A percentile compares a stretch with the other conserved stretches of the same genome.
Evolutionary conservation across 2,329 filamentous ascomycete genomes (phyloP).

Genomic region (Rutstroemia sp.): DNA sequence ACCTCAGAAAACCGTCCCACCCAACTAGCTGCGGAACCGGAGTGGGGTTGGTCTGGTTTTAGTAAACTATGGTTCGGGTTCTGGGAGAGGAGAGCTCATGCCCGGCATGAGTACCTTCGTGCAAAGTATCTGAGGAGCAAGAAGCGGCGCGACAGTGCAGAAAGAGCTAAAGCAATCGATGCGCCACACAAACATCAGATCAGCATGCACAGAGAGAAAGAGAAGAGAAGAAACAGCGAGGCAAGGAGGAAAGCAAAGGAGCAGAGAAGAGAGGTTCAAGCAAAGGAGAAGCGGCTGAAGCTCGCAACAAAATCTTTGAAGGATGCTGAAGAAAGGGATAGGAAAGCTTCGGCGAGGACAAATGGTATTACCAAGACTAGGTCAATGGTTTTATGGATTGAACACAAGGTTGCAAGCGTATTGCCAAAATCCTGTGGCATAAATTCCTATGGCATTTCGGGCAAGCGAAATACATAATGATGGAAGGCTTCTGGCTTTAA

Average conservation of each 20-base stretch:
- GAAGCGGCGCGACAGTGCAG: neutral
- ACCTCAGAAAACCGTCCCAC: too few species aligned
- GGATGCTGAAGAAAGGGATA: neutral
- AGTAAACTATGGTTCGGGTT: neutral
- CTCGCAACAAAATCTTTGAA: neutral
- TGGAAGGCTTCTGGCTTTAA: too few species aligned
- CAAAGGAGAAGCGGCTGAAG: neutral
- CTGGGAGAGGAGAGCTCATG: neutral
- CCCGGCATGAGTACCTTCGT: neutral
- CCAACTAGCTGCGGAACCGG: too few species aligned
- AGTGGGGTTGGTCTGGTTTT: too few species aligned
- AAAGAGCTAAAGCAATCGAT: neutral
- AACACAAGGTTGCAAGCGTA: neutral
- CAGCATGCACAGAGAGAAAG: neutral
- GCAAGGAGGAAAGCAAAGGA: neutral
- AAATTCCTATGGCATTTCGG: too few species aligned
- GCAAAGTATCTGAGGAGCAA: neutral
- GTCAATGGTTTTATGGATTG: neutral
- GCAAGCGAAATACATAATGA: too few species aligned
- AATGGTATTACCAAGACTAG: neutral
- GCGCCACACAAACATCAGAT: neutral
- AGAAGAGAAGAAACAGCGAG: neutral
- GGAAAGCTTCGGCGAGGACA: neutral
- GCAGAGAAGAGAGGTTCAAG: neutral
- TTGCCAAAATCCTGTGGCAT: neutral